Conservation (phyloP, 345 rosid genomes). For the Xanthoceras sorbifolium region DNA sequence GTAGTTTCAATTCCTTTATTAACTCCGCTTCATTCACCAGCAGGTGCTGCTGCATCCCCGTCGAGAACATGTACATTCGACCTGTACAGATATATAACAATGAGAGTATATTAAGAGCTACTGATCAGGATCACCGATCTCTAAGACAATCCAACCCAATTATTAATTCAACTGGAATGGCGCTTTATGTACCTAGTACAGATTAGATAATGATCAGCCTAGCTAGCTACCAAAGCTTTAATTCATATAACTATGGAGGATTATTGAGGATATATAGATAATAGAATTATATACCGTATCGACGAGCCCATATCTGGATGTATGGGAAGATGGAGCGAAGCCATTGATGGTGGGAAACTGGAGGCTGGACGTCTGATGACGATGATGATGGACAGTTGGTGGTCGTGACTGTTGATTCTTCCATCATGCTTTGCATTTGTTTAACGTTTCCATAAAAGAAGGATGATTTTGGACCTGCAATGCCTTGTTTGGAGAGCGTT, state of each 20-base stretch:
- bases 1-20: constrained; percentile 26
- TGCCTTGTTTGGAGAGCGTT: constrained; percentile 2
- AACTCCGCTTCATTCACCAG: constrained; percentile 14
- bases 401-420: background rate
- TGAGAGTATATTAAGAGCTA: too few species aligned
- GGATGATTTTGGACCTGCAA: constrained; percentile 4
- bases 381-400: background rate
- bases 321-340: constrained; percentile 23
- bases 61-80: constrained; percentile 25
- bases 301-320: constrained; percentile 24
- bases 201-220: background rate
- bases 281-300: constrained; percentile 19
- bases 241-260: too few species aligned
- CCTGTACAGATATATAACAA: constrained; percentile 8
- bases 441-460: constrained; percentile 8
- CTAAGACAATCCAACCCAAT: background rate
- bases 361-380: background rate
- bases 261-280: too few species aligned
- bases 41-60: constrained; percentile 27
- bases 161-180: too few species aligned
- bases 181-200: background rate
- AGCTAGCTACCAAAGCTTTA: too few species aligned
- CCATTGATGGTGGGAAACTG: constrained; percentile 15
- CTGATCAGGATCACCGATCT: too few species aligned
- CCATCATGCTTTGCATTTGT: background rate